Conservation (phyloP, 2,329 filamentous ascomycete species). For the Stenocarpella maydis region DNA sequence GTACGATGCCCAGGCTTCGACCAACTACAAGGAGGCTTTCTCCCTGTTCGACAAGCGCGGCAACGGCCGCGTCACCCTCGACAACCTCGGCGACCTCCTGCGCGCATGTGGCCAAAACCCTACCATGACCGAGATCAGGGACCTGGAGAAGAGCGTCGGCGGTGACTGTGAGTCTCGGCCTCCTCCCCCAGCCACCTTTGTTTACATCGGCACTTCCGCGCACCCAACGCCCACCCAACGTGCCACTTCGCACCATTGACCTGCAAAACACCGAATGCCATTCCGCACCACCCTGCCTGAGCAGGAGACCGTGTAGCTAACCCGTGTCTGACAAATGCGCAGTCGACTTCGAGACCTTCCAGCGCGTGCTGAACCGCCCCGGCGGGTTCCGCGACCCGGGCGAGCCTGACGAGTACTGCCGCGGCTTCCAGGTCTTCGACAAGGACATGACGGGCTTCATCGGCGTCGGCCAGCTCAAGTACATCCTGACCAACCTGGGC, state of each 20-base stretch:
- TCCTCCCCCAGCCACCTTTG: slow-evolving; percentile 18
- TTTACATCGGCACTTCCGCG: background rate
- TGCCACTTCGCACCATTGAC: background rate
- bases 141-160: slow-evolving; percentile 89
- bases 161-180: slow-evolving; percentile 80
- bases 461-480: slow-evolving; percentile 95
- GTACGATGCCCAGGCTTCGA: slow-evolving; percentile 71
- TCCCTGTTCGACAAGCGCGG: slow-evolving; percentile 99
- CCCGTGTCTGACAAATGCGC: slow-evolving; percentile 9
- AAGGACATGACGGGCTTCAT: slow-evolving; percentile 99
- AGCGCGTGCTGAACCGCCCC: slow-evolving; percentile 94
- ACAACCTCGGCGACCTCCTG: slow-evolving; percentile 90
- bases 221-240: background rate
- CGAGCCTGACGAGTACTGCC: slow-evolving; percentile 97
- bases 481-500: slow-evolving; percentile 95
- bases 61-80: slow-evolving; percentile 87
- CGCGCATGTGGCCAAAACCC: slow-evolving; percentile 98
- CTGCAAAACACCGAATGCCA: background rate
- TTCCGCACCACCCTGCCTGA: background rate
- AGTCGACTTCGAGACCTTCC: slow-evolving; percentile 99
- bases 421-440: slow-evolving; percentile 98
- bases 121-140: slow-evolving; percentile 89
- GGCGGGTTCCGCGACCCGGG: slow-evolving; percentile 98
- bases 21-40: slow-evolving; percentile 99
- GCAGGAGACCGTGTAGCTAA: slow-evolving; percentile 30